A percentile compares a stretch with the other conserved stretches of the same genome.
Evolutionary conservation across 2,329 filamentous ascomycete species (phyloP).

Genomic region (Harringtonia aguacate): DNA sequence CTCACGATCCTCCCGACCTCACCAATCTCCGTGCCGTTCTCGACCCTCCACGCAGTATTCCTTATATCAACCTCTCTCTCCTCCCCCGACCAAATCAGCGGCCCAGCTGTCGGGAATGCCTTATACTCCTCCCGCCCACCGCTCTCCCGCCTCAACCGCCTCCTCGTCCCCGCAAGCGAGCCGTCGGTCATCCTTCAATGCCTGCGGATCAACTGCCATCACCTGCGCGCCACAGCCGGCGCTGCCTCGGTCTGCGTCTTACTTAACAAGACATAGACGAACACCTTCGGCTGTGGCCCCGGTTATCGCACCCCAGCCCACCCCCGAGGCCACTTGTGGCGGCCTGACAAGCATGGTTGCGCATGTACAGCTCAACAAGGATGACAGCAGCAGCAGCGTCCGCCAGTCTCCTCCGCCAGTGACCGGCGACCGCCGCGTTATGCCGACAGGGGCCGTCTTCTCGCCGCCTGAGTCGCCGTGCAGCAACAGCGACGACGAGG

Average conservation of each 20-base stretch:
- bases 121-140: slow-evolving; percentile 71
- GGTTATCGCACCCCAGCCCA: slow-evolving; percentile 27
- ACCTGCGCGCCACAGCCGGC: slow-evolving; percentile 33
- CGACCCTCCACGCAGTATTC: neutral
- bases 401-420: slow-evolving; percentile 78
- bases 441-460: slow-evolving; percentile 76
- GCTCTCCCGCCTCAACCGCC: slow-evolving; percentile 50
- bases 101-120: slow-evolving; percentile 52
- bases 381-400: slow-evolving; percentile 35
- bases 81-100: slow-evolving; percentile 5
- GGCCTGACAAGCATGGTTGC: slow-evolving; percentile 34
- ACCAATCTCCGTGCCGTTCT: too few species aligned
- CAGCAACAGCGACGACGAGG: slow-evolving; percentile 79
- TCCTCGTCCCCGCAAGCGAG: slow-evolving; percentile 45
- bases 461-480: slow-evolving; percentile 81
- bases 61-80: neutral
- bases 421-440: slow-evolving; percentile 52
- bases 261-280: slow-evolving; percentile 52
- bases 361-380: slow-evolving; percentile 11
- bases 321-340: slow-evolving; percentile 38
- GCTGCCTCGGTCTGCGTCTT: slow-evolving; percentile 55
- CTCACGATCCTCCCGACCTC: too few species aligned
- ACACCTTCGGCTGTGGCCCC: slow-evolving; percentile 34
- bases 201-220: slow-evolving; percentile 12
- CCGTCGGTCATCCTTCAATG: slow-evolving; percentile 47